phyloP scores from a whole-genome alignment of 345 rosid genomes.

The Cardamine resedifolia region DNA sequence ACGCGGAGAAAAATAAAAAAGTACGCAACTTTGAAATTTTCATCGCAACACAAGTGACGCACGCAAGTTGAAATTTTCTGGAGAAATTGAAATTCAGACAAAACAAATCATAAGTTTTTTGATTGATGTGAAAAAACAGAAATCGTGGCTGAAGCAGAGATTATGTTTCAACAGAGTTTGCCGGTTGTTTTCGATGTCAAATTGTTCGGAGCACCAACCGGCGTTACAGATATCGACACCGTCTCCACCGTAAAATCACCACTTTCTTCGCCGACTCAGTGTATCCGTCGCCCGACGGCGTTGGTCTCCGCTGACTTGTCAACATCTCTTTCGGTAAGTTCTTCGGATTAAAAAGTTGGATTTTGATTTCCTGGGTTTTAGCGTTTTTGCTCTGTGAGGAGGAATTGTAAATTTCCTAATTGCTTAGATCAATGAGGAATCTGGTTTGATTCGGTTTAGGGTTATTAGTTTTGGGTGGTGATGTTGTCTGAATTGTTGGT shows the following conservation, averaged over 20 bases:
- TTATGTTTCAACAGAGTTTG: constrained; percentile 53
- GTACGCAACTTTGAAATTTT: neutral
- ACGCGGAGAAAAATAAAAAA: constrained; percentile 6
- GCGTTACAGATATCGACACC: constrained; percentile 13
- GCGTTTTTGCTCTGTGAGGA: neutral
- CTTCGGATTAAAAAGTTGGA: neutral
- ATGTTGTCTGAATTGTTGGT: neutral
- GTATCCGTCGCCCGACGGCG: constrained; percentile 43
- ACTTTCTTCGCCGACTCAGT: constrained; percentile 40
- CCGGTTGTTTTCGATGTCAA: constrained; percentile 54
- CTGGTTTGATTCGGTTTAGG: neutral
- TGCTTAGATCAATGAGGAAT: neutral
- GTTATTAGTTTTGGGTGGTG: neutral
- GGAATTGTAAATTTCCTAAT: neutral
- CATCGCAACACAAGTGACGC: neutral
- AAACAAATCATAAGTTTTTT: neutral
- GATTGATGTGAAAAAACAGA: neutral
- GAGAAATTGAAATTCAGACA: neutral
- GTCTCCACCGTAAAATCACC: constrained; percentile 18
- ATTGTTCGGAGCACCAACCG: constrained; percentile 33
- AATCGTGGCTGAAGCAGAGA: constrained; percentile 67
- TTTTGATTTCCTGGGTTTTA: neutral
- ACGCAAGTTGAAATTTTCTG: neutral
- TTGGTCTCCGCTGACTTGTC: constrained; percentile 45
- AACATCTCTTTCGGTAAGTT: constrained; percentile 46